phyloP scores from a whole-genome alignment of 225 moss, liverwort and hornwort genomes.

The Straminergon stramineum region DNA sequence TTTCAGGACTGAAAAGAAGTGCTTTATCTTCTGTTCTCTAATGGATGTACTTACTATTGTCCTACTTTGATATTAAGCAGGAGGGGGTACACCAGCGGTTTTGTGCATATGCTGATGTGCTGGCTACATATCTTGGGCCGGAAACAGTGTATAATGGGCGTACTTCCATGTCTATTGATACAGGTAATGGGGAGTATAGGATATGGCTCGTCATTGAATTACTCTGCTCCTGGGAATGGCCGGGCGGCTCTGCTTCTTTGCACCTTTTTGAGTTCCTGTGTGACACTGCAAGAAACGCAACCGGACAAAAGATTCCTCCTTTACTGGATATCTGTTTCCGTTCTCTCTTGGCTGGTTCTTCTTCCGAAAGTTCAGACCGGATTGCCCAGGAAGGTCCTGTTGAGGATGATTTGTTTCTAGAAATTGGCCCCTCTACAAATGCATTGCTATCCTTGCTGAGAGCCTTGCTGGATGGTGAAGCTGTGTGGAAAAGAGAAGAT shows the following conservation, averaged over 20 bases:
- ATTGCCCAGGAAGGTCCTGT: background rate
- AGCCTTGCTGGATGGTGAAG: constrained; percentile 52
- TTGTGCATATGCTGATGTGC: constrained; percentile 55
- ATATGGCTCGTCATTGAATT: constrained; percentile 83
- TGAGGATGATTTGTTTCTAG: constrained; percentile 5
- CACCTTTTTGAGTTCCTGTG: constrained; percentile 58
- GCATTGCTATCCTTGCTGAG: constrained; percentile 62
- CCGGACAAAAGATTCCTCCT: constrained; percentile 19
- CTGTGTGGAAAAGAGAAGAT: constrained; percentile 52
- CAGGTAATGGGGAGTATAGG: constrained; percentile 10
- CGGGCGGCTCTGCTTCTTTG: constrained; percentile 46
- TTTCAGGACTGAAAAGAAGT: background rate
- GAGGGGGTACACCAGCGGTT: constrained; percentile 53
- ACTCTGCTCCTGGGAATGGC: constrained; percentile 86
- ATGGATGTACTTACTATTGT: background rate
- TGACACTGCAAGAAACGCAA: constrained; percentile 25
- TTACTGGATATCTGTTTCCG: constrained; percentile 46
- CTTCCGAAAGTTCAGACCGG: background rate
- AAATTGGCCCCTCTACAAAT: constrained; percentile 30
- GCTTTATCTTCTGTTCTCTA: background rate
- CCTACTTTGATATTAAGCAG: constrained; percentile 22
- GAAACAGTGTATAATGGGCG: constrained; percentile 48
- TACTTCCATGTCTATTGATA: background rate
- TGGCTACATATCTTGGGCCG: constrained; percentile 53
- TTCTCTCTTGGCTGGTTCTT: constrained; percentile 54